phyloP scores from a whole-genome alignment of 306 rosid species.

The Ormosia semicastrata region DNA sequence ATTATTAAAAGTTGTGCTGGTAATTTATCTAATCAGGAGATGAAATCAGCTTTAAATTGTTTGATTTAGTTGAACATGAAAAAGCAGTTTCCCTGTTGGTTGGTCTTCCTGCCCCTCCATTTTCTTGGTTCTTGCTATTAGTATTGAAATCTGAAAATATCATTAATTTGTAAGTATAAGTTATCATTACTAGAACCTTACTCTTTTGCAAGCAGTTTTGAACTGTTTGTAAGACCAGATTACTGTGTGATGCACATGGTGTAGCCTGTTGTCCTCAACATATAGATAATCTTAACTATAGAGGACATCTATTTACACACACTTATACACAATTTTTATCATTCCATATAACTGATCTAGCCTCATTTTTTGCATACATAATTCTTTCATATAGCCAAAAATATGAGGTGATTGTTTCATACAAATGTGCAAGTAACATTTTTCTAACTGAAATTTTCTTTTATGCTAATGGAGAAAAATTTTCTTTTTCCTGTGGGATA shows the following conservation, averaged over 20 bases:
- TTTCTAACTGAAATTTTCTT: not conserved
- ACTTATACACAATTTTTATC: no score
- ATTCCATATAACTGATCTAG: no score
- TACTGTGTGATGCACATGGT: conserved; percentile 14
- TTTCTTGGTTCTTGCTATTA: not conserved
- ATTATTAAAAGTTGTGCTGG: not conserved
- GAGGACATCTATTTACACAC: not conserved
- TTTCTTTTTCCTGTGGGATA: no score
- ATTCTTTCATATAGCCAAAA: no score
- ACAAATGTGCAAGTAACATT: not conserved
- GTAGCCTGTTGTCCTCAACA: not conserved
- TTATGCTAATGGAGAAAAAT: no score
- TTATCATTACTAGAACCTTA: not conserved
- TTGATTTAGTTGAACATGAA: not conserved
- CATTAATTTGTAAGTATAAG: not conserved
- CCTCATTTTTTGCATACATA: not conserved
- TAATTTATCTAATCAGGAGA: not conserved
- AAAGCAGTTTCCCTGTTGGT: not conserved
- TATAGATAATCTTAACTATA: not conserved
- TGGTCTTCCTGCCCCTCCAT: not conserved
- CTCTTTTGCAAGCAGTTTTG: not conserved
- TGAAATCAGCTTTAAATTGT: not conserved
- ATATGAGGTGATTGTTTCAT: not conserved
- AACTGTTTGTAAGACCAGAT: not conserved
- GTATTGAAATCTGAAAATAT: not conserved